Evolutionary conservation across 2,329 filamentous ascomycete genomes (phyloP).

Genomic region (Calonectria pauciramosa): DNA sequence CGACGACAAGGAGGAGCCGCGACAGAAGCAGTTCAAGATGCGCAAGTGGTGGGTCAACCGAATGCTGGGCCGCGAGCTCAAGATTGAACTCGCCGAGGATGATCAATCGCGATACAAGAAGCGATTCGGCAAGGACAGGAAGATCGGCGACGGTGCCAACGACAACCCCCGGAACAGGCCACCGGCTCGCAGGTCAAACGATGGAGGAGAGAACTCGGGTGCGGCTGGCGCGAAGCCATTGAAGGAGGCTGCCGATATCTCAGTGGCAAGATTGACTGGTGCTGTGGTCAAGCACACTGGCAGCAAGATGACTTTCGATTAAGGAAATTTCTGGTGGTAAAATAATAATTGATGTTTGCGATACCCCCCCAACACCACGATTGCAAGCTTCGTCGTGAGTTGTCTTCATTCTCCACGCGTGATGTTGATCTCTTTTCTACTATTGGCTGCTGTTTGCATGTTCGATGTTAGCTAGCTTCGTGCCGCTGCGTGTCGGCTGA

Average conservation of each 20-base stretch:
- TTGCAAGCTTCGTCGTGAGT: background rate
- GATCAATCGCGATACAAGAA: constrained; percentile 92
- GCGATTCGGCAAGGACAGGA: constrained; percentile 81
- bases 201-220: constrained; percentile 42
- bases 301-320: constrained; percentile 87
- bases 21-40: constrained; percentile 68
- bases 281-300: constrained; percentile 84
- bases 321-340: constrained; percentile 38
- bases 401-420: background rate
- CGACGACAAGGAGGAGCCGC: constrained; percentile 55
- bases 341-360: constrained; percentile 37
- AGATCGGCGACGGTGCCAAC: constrained; percentile 45
- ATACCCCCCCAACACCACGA: constrained; percentile 35
- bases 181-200: constrained; percentile 51
- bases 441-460: background rate
- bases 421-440: background rate
- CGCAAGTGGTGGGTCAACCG: constrained; percentile 89
- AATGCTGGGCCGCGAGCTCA: constrained; percentile 82
- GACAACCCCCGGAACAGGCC: constrained; percentile 48
- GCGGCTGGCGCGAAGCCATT: constrained; percentile 48
- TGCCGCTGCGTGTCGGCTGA: constrained; percentile 11
- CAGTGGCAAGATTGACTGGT: constrained; percentile 77
- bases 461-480: background rate
- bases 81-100: constrained; percentile 95
- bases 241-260: constrained; percentile 61